phyloP scores from a whole-genome alignment of 352 stramenopile species.

The Globisporangium emineosum region DNA sequence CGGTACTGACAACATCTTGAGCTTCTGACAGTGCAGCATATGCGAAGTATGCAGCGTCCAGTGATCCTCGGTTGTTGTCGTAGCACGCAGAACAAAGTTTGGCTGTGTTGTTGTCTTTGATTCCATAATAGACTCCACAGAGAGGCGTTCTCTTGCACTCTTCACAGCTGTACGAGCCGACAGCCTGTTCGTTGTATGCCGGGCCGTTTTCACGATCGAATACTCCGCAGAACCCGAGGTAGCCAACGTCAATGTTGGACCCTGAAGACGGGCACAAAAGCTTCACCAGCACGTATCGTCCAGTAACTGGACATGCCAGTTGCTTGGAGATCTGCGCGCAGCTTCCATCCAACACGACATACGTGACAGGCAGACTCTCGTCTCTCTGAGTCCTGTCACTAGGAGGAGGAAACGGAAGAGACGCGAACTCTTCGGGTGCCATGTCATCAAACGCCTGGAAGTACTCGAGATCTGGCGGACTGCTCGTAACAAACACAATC shows the following conservation, averaged over 20 bases:
- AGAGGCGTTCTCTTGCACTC: conserved; percentile 52
- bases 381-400: conserved; percentile 48
- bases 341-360: conserved; percentile 75
- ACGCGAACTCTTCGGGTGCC: conserved; percentile 73
- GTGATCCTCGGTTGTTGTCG: conserved; percentile 64
- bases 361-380: conserved; percentile 66
- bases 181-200: conserved; percentile 58
- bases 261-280: conserved; percentile 58
- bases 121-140: conserved; percentile 54
- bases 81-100: conserved; percentile 78
- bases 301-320: conserved; percentile 57
- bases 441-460: conserved; percentile 68
- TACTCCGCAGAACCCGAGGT: conserved; percentile 72
- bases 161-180: conserved; percentile 46
- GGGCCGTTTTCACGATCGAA: conserved; percentile 82
- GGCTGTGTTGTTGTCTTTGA: conserved; percentile 47
- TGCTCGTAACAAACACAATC: conserved; percentile 71
- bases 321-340: conserved; percentile 79
- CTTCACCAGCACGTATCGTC: conserved; percentile 80
- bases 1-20: conserved; percentile 28
- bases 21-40: conserved; percentile 26
- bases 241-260: conserved; percentile 83
- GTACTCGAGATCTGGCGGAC: conserved; percentile 39
- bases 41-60: conserved; percentile 51
- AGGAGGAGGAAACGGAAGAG: conserved; percentile 58